These are phyloP conservation scores for Pyrus betulifolia DNA, from an alignment of 306 rosid genomes.

Conservation along the genomic window DNA sequence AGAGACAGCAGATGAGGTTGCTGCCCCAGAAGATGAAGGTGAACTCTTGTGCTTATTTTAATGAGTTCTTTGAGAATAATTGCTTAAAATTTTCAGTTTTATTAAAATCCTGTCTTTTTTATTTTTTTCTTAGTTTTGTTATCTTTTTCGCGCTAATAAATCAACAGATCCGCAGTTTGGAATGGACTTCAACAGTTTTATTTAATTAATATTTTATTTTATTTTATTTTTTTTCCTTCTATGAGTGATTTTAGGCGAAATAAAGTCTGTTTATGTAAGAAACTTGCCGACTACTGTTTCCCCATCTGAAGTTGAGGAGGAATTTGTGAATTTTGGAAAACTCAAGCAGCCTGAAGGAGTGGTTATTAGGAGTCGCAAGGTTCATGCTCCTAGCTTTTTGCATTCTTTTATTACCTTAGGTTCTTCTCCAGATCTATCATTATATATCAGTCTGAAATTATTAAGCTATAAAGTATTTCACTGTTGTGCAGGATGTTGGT, in stretches of 20 bases:
- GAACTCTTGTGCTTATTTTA: neutral
- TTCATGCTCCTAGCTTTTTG: conserved; percentile 20
- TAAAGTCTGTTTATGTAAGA: conserved; percentile 88
- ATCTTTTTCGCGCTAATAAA: neutral
- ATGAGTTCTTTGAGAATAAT: neutral
- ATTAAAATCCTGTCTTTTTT: neutral
- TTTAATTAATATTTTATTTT: neutral
- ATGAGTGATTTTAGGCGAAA: conserved; percentile 43
- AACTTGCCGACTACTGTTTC: conserved; percentile 72
- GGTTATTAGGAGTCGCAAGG: conserved; percentile 94
- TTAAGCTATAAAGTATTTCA: conserved; percentile 17
- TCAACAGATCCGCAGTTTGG: neutral
- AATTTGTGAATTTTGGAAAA: conserved; percentile 71
- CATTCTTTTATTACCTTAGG: neutral
- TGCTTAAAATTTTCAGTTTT: neutral
- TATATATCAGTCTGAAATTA: neutral
- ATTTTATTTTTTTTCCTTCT: neutral
- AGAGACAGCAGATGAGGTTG: conserved; percentile 33
- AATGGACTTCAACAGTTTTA: neutral
- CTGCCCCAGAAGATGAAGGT: conserved; percentile 41
- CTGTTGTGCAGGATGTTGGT: conserved; percentile 76
- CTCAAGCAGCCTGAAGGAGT: conserved; percentile 77
- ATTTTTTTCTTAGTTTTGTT: neutral
- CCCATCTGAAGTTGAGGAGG: conserved; percentile 76
- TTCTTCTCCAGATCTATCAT: neutral